Evolutionary conservation across 345 rosid genomes (phyloP).

Genomic region (Populus davidiana): DNA sequence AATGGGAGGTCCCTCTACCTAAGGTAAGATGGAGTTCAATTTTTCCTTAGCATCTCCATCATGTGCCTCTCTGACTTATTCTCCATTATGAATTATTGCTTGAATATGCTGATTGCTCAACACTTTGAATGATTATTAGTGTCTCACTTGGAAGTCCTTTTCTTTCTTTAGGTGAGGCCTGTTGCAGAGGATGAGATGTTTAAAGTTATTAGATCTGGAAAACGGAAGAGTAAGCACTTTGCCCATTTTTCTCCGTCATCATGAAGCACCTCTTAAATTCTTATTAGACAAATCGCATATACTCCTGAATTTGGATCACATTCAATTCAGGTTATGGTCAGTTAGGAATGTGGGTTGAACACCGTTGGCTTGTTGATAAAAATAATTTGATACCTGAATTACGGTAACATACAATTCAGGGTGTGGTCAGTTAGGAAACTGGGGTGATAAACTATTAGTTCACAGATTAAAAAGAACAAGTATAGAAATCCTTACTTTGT

Average conservation of each 20-base stretch:
- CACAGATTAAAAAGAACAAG: not conserved
- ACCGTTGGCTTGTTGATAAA: not conserved
- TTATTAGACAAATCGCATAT: not conserved
- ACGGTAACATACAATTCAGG: not conserved
- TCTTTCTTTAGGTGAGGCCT: slow-evolving; percentile 73
- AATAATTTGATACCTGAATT: not conserved
- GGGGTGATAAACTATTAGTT: not conserved
- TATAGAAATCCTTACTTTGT: not conserved
- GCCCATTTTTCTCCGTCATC: not conserved
- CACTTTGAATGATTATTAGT: not conserved
- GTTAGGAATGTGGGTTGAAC: not conserved
- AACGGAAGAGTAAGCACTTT: slow-evolving; percentile 68
- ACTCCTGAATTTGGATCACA: not conserved
- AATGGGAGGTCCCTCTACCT: slow-evolving; percentile 94
- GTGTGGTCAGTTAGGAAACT: not conserved
- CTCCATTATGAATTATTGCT: not conserved
- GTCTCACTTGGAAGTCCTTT: slow-evolving; percentile 3
- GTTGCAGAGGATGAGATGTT: slow-evolving; percentile 99
- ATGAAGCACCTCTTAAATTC: not conserved
- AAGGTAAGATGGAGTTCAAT: slow-evolving; percentile 45
- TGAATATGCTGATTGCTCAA: not conserved
- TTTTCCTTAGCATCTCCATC: not conserved
- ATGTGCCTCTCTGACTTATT: not conserved
- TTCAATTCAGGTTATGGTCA: not conserved
- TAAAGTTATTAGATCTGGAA: slow-evolving; percentile 83